Base-by-base conservation (phyloP, 257 asterid species). In the Nicotiana benthamiana region DNA sequence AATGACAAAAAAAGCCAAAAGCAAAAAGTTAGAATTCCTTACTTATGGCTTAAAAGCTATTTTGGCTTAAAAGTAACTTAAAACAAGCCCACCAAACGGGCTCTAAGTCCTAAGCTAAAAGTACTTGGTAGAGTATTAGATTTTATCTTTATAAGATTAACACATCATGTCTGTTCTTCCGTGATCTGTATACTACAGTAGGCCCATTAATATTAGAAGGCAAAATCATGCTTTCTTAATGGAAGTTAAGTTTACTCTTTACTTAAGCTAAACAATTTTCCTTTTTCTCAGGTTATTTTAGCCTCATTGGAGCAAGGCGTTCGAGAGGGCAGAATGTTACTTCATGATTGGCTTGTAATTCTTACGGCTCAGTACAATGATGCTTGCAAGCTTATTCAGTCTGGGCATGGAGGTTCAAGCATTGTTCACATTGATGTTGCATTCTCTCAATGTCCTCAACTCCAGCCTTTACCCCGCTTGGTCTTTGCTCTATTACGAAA, bases 291-390 rank as follows among this genome's bases (percentile, higher is more conserved):
- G 99, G 99, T 96, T 83, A 93, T 96, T 81, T 82, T 89, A 81
- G 90, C 97, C 75, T 93, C 98, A 4, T 86, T 96, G 91, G 98
- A 96, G 88, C 85, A 94, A 77, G 99, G 99, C 20, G 94, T 96
- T 84, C 93, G 99, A 80, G 99, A 94, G 86, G 99, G 91, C 72
- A 89, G 99, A 87, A 84, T 91, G 83, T 87, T 91, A 87, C 92
- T 96, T 75, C 98, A 96, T 26, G 98, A 96, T 88, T 96, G 99
- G 99, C 97, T 96, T 83, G 99, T 96, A 83, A 90, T 92, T 81
- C 98, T 96, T 52, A 91, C 89, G 20, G 97, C 99, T 83, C 99
- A 91, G 83, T 94, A 96, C 64, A 94, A 93, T 80, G 97, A 93
- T 72, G 91, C 94, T 72, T 90, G 75, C 91, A 96, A 91, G 80